Evolutionary conservation across 495 filamentous ascomycete species (phyloP), one percentile per base, ranked within the genome.

Genomic region (Bathelium albidoporum): DNA sequence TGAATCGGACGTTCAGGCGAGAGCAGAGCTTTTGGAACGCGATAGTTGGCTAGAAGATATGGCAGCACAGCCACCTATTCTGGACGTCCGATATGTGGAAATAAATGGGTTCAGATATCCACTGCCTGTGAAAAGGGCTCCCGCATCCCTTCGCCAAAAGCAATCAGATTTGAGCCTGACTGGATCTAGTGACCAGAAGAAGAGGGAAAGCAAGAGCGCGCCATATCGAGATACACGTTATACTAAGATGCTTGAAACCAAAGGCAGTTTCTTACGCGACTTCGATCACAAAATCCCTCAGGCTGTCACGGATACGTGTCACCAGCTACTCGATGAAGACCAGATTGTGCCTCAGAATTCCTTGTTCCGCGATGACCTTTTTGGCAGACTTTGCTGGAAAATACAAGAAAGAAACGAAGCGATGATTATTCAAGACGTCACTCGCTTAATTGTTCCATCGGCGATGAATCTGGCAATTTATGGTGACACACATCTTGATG

Each of bases 131-230:
- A 76, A 72, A 69, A 72, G 66, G 64, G 74, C 72, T 20, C 68
- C 65, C 28, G 63, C 70, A 32, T 73, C 71, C 60, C 65, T 71
- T 63, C 60, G 68, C 34, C 63, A 73, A 22, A 79, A 78, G 59
- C 64, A 63, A 71, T 78, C 72, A 52, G 70, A 73, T 63, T 45
- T 71, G 62, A 74, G 69, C 55, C 74, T 70, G 62, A 67, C 64
- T 20, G 76, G 70, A 34, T 67, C 73, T 28, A 78, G 77, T 70
- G 74, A 78, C 65, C n/a, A n/a, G n/a, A 53, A 78, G 66, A 73
- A 68, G 69, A 71, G 75, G 43, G 71, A 73, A 53, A 68, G 41
- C 26, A 71, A 78, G 66, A 80, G 77, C 64, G 67, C 70, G 12
- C 70, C 64, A 45, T 81, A 82, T 61, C 34, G 61, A 61, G 65